Evolutionary conservation across 1,284 basidiomycete genomes (phyloP).

Genomic region (Apiotrichum sp.): DNA sequence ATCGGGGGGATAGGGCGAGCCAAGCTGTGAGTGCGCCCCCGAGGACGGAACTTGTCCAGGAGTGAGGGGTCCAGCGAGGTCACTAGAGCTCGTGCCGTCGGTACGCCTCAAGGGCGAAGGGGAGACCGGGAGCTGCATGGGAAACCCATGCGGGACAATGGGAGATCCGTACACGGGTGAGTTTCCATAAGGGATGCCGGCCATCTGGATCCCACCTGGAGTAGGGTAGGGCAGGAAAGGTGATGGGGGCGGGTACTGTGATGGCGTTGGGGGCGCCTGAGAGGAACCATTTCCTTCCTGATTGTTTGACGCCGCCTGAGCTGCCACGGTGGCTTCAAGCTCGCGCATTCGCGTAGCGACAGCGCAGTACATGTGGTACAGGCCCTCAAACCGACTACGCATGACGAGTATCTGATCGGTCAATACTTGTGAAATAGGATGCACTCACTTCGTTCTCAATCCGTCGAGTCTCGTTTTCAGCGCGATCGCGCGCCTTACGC

Average conservation of each 20-base stretch:
- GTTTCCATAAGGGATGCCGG: background rate
- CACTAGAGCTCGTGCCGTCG: constrained; percentile 1
- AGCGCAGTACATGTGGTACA: constrained; percentile 17
- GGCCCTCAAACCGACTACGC: constrained; percentile 12
- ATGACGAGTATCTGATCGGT: constrained; percentile 14
- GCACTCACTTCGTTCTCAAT: constrained; percentile 37
- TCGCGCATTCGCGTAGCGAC: constrained; percentile 10
- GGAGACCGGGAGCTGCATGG: background rate
- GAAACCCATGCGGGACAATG: background rate
- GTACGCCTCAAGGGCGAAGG: constrained; percentile 5
- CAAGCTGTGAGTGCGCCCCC: constrained; percentile 3
- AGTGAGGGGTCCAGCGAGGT: constrained; percentile 36
- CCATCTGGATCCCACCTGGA: background rate
- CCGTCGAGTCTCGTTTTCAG: constrained; percentile 24
- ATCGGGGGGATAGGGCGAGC: constrained; percentile 14
- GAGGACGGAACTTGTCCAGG: constrained; percentile 16
- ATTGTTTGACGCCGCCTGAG: background rate
- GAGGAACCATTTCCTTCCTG: background rate
- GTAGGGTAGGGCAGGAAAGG: constrained; percentile 2
- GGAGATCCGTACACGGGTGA: constrained; percentile 1
- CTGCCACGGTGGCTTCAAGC: background rate
- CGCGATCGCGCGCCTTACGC: constrained; percentile 18
- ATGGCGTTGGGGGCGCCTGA: background rate
- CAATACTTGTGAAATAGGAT: background rate
- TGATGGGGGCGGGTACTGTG: background rate